Conservation (phyloP, 2,329 filamentous ascomycete genomes). For the Helminthosporium solani region DNA sequence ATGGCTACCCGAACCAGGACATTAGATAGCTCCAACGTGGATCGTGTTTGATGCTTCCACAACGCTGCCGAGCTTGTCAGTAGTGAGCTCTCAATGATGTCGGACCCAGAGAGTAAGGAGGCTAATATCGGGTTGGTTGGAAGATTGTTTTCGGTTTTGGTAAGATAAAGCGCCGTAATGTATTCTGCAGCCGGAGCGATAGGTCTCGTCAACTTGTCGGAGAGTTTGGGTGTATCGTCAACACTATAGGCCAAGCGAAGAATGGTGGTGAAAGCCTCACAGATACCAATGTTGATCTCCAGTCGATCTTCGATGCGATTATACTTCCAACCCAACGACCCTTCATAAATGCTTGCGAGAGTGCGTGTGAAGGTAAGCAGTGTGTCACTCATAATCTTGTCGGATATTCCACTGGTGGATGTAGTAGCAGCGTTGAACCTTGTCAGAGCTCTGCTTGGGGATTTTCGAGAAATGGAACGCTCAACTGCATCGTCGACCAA, state of each 20-base stretch:
- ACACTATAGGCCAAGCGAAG: slow-evolving; percentile 73
- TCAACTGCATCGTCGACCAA: slow-evolving; percentile 74
- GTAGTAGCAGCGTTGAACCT: slow-evolving; percentile 49
- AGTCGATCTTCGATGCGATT: slow-evolving; percentile 66
- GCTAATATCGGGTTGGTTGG: slow-evolving; percentile 75
- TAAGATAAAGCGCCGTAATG: slow-evolving; percentile 74
- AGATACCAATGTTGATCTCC: slow-evolving; percentile 66
- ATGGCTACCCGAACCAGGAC: slow-evolving; percentile 70
- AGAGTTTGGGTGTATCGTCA: slow-evolving; percentile 57
- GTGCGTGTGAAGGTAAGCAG: slow-evolving; percentile 72
- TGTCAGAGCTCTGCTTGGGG: slow-evolving; percentile 53
- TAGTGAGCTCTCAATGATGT: slow-evolving; percentile 44
- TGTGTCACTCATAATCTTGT: slow-evolving; percentile 72
- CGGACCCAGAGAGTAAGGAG: slow-evolving; percentile 61
- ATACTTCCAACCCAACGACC: slow-evolving; percentile 83
- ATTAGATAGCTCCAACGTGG: slow-evolving; percentile 66
- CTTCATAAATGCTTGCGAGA: slow-evolving; percentile 81
- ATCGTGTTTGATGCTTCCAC: slow-evolving; percentile 62
- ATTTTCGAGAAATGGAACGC: slow-evolving; percentile 67
- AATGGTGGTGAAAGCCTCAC: slow-evolving; percentile 69
- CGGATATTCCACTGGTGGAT: slow-evolving; percentile 71
- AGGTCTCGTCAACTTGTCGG: slow-evolving; percentile 58
- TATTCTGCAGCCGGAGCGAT: slow-evolving; percentile 74
- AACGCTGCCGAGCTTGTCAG: slow-evolving; percentile 40
- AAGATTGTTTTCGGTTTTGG: slow-evolving; percentile 66